phyloP scores from a whole-genome alignment of 257 asterid genomes.

The Solanum pinnatisectum region DNA sequence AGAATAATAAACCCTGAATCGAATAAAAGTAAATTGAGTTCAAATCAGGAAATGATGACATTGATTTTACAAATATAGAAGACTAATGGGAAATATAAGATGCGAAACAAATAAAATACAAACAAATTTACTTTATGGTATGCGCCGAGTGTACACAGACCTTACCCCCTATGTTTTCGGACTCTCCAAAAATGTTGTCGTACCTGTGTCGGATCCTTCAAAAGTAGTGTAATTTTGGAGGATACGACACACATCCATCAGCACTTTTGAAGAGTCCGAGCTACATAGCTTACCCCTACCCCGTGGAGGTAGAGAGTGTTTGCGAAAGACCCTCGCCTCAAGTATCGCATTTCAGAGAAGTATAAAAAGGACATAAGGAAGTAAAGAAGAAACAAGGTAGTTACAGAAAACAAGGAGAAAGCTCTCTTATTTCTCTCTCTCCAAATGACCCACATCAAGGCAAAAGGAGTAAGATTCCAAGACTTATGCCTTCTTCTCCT shows the following conservation, averaged over 20 bases:
- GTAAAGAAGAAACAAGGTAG: neutral
- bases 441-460: neutral
- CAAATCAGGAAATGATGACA: neutral
- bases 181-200: neutral
- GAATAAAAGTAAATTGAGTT: neutral
- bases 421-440: neutral
- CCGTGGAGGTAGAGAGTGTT: neutral
- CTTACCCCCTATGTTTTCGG: neutral
- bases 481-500: neutral
- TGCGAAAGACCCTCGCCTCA: neutral
- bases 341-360: neutral
- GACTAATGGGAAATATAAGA: neutral
- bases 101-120: neutral
- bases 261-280: neutral
- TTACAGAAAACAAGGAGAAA: neutral
- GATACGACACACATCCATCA: neutral
- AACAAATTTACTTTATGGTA: neutral
- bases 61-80: neutral
- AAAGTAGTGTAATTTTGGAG: neutral
- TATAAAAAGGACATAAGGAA: neutral
- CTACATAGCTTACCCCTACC: neutral
- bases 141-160: neutral
- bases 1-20: slow-evolving; percentile 78
- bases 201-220: neutral
- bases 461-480: neutral